Evolutionary conservation across 306 rosid species (phyloP), one percentile per base, ranked within the genome.

Genomic region (Dalbergia cultrata): DNA sequence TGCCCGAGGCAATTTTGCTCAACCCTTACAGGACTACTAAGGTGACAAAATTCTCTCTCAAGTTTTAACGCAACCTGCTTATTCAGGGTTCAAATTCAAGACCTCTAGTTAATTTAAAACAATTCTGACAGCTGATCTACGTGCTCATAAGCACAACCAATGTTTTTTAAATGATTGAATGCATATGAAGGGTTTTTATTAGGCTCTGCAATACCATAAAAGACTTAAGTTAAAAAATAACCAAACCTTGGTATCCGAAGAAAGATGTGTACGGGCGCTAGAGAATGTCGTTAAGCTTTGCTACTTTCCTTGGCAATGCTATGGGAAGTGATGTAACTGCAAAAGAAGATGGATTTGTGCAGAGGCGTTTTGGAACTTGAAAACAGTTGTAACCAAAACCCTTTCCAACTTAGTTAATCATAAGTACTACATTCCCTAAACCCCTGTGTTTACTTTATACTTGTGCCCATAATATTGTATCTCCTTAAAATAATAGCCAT

Each of bases 321-420:
- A 31, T 57, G 44, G 71, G 72, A 74, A 82, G 72, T 62, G 68
- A 37, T 26, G 31, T 63, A 53, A 69, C 59, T 33, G 80, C 58
- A 69, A 33, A 81, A 63, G 83, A 72, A 78, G 79, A 68, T 31
- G 79, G 53, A 50, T 39, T 35, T 75, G 52, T 13, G 5, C 31
- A 61, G 72, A 54, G 80, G 69, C 2, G 81, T 84, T 84, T 67
- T 57, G 81, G 85, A n/a, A 75, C 70, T 75, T 71, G 77, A 41
- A 79, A 78, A 66, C 59, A 35, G 58, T 77, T 12, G 13, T 21
- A 64, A 62, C 50, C 59, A 35, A 39, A 70, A 35, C 31, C 61
- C 76, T 70, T 78, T 52, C 5, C 53, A 50, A 37, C 79, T 68
- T 78, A 56, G 31, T 63, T 78, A 33, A 74, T 74, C 39, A 44